phyloP scores from a whole-genome alignment of 2,329 filamentous ascomycete genomes.

The Mycogone perniciosa region DNA sequence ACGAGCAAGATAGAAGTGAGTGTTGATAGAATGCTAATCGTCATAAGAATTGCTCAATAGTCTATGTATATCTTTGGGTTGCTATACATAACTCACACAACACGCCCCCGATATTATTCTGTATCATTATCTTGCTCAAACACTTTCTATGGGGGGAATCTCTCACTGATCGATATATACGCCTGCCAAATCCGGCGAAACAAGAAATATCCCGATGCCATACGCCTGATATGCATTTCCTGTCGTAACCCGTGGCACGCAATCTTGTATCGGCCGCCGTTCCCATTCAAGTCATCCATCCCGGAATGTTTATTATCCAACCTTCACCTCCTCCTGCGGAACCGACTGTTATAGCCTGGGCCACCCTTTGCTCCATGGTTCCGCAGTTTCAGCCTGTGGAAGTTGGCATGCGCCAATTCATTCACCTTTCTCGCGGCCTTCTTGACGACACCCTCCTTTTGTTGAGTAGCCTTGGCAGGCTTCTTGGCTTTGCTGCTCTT shows the following conservation, averaged over 20 bases:
- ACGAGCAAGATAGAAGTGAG: too few species aligned
- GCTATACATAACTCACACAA: too few species aligned
- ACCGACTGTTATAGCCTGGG: constrained; percentile 50
- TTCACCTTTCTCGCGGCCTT: constrained; percentile 55
- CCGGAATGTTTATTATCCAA: not conserved
- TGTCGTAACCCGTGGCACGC: not conserved
- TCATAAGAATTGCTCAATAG: too few species aligned
- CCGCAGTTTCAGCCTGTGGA: constrained; percentile 57
- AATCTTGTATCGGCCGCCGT: not conserved
- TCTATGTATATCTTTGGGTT: too few species aligned
- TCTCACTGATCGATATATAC: too few species aligned
- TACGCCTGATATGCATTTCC: constrained; percentile 9
- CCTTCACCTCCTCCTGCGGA: constrained; percentile 41
- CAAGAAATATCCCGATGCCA: not conserved
- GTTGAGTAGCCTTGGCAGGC: constrained; percentile 19
- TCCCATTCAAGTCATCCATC: not conserved
- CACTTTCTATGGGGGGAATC: too few species aligned
- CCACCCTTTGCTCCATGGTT: constrained; percentile 59
- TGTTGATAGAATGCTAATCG: too few species aligned
- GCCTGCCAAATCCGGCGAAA: too few species aligned
- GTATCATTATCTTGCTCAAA: too few species aligned
- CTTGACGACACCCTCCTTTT: constrained; percentile 40
- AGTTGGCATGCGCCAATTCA: constrained; percentile 59
- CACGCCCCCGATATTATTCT: too few species aligned
- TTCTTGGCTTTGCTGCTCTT: constrained; percentile 14